Evolutionary conservation across 345 rosid genomes (phyloP), one percentile per base, ranked within the genome.

Genomic region (Physaria fendleri): DNA sequence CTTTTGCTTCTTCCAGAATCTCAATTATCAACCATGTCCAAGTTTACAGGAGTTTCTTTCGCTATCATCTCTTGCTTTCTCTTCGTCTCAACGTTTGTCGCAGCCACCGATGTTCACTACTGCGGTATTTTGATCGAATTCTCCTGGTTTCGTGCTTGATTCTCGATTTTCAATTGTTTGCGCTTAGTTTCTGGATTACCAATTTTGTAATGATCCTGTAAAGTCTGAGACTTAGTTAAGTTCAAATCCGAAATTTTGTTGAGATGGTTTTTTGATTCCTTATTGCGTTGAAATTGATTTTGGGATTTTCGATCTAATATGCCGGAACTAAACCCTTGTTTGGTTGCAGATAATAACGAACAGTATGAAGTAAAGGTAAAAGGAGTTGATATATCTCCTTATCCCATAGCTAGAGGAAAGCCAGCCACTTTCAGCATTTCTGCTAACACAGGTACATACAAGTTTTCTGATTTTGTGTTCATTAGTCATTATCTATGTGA

Each of bases 341-440:
- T 42, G 58, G 28, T 60, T 72, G 73, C 60, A 87, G 95, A 81
- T 63, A 79, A 56, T 71, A 81, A 78, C 61, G 62, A 61, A 46
- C 74, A 81, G 16, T 84, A 82, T 72, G 74, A 52, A 64, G 95
- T 87, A 2, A 74, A 77, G 52, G 87, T 84, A 6, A 21, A 57
- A 17, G 84, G 81, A 65, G 85, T 87, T 44, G 84, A 82, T 53
- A 87, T 87, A 51, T 64, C 80, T 0, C 95, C 92, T 21, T 15
- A 79, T 64, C 95, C 92, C n/a, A 69, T 87, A 5, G 68, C 69
- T 11, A 58, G 87, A 69, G 89, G 89, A 61, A 33, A 38, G 28
- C 61, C 73, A 22, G 80, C 91, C 9, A 87, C 83, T 61, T 84
- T 87, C 81, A 82, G 77, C 60, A 81, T 87, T 67, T 57, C 83